These are phyloP conservation scores for Paramecium octaurelia DNA, from an alignment of 73 alveolate species.

Conservation along the genomic window DNA sequence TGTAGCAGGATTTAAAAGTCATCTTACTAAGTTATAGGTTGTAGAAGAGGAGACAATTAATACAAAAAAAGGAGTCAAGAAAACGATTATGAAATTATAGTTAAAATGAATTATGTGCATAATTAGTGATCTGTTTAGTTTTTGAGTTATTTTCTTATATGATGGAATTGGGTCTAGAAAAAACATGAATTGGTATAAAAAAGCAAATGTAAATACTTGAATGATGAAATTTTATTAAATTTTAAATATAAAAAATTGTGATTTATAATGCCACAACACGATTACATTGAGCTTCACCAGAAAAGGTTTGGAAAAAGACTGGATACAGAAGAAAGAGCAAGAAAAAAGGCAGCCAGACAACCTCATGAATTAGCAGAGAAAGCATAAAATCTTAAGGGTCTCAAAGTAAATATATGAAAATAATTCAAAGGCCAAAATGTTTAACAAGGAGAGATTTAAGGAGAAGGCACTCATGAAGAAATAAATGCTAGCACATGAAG, in stretches of 20 bases:
- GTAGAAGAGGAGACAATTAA: background rate
- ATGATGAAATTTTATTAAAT: background rate
- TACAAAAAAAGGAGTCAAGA: conserved; percentile 9
- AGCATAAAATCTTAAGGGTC: conserved; percentile 89
- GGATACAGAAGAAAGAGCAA: conserved; percentile 86
- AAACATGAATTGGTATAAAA: background rate
- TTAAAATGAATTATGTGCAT: background rate
- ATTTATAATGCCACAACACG: conserved; percentile 92
- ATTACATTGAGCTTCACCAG: conserved; percentile 90
- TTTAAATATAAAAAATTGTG: background rate
- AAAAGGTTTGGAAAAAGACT: conserved; percentile 93
- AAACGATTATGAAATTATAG: background rate
- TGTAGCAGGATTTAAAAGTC: conserved; percentile 13
- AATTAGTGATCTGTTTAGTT: background rate
- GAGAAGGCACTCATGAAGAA: conserved; percentile 97
- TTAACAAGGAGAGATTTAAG: conserved; percentile 91
- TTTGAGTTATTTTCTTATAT: background rate
- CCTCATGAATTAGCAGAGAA: conserved; percentile 87
- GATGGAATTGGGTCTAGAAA: background rate
- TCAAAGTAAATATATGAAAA: conserved; percentile 61
- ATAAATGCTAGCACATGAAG: conserved; percentile 94
- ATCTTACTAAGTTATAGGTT: background rate
- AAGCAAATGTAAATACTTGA: background rate
- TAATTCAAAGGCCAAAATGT: conserved; percentile 79
- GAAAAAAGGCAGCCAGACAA: conserved; percentile 95